Conservation (phyloP, 176 grass and related monocot genomes). For the Canna indica region DNA sequence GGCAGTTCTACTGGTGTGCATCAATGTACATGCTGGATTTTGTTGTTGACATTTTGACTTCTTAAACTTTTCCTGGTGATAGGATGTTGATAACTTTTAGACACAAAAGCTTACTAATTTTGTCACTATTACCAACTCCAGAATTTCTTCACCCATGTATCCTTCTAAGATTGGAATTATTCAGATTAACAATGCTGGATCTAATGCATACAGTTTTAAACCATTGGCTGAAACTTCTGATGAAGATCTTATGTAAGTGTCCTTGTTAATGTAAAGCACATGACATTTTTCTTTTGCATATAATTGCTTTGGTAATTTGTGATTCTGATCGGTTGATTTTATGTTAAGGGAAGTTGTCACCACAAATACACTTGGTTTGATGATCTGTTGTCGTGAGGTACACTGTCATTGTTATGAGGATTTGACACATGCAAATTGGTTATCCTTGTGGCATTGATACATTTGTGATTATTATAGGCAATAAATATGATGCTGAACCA, state of each 20-base stretch:
- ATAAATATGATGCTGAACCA: constrained; percentile 98
- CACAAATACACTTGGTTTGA: constrained; percentile 87
- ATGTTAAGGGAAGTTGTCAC: constrained; percentile 78
- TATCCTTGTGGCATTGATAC: constrained; percentile 10
- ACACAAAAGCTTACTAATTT: neutral
- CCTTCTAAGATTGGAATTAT: constrained; percentile 3
- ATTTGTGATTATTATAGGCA: constrained; percentile 40
- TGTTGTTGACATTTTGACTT: neutral
- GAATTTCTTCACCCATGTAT: neutral
- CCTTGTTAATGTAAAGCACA: constrained; percentile 14
- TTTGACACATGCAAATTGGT: constrained; percentile 2
- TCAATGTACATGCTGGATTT: neutral
- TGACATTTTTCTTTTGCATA: neutral
- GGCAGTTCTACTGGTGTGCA: neutral
- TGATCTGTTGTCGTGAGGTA: constrained; percentile 98
- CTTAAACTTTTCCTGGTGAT: neutral
- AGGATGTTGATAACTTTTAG: neutral
- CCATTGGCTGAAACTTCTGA: constrained; percentile 88
- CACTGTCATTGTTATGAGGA: constrained; percentile 22
- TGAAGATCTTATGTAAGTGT: constrained; percentile 82
- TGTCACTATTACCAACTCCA: neutral
- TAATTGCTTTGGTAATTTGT: constrained; percentile 9
- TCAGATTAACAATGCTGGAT: constrained; percentile 99
- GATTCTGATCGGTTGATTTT: constrained; percentile 6
- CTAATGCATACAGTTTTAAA: constrained; percentile 95